Evolutionary conservation across 169 alveolate species (phyloP), one percentile per base, ranked within the genome.

Genomic region (Sarcocystis neurona): DNA sequence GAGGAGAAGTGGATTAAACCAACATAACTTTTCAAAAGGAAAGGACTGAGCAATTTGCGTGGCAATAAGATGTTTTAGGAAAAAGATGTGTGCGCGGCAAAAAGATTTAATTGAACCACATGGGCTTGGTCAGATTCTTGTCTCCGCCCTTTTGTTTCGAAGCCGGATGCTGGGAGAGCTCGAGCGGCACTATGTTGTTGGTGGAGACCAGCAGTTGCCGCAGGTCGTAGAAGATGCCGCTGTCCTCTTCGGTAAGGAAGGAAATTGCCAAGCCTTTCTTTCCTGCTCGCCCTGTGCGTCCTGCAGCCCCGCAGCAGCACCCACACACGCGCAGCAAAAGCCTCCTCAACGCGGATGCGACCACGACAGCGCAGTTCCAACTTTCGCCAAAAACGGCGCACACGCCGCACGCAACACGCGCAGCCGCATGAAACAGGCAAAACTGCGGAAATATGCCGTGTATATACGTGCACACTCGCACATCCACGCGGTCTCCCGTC

Each of bases 281-380:
- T 5, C 99, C 99, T 2, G 99, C 99, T 75, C 99, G 97, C 6
- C 99, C 99, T 6, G 99, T 98, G 84, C 99, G 96, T 34, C 99
- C 99, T 85, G 95, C 91, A 18, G 89, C 39, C 70, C 79, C 90
- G 53, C 32, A 39, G 43, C 66, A 77, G 66, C 58, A 46, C 47
- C 63, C 10, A 20, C 20, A 53, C 30, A 53, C 63, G n/a, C n/a
- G 48, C 50, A 1, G 80, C 18, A 0, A 72, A 0, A 72, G 32
- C 32, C 5, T 12, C 56, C 46, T 37, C 56, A 46, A 30, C 23
- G 6, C 30, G 77, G 15, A 10, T 20, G 63, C 63, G 10, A 15
- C 20, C 10, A 10, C 20, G 63, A 10, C 63, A 20, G n/a, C 20
- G 63, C 63, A 15, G 63, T 20, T 53, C 63, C n/a, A 20, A 15